A percentile compares a stretch with the other conserved stretches of the same genome.
phyloP scores from a whole-genome alignment of 495 filamentous ascomycete species.

The Neurospora discreta region DNA sequence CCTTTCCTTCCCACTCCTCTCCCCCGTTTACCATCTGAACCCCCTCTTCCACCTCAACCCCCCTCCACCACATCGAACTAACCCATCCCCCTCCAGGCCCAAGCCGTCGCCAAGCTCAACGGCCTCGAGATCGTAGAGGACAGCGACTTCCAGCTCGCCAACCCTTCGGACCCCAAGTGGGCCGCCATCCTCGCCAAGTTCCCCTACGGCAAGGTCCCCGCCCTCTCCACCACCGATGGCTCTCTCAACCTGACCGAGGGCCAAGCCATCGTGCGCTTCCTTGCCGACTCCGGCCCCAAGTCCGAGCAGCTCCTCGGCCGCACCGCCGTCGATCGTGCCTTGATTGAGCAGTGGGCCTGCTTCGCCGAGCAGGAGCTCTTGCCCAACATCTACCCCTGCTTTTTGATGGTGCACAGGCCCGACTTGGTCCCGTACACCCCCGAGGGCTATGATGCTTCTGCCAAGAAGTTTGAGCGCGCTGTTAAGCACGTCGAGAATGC shows the following conservation, averaged over 20 bases:
- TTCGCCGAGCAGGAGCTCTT: conserved; percentile 38
- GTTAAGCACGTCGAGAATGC: conserved; percentile 32
- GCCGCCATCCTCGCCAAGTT: conserved; percentile 49
- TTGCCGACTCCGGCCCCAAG: conserved; percentile 42
- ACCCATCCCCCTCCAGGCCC: conserved; percentile 22
- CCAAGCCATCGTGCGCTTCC: conserved; percentile 44
- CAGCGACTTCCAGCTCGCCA: conserved; percentile 33
- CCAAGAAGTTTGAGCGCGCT: conserved; percentile 21
- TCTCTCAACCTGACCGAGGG: conserved; percentile 36
- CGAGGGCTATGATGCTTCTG: conserved; percentile 18
- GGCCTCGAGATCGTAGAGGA: conserved; percentile 31
- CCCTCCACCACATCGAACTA: background rate
- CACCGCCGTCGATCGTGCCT: conserved; percentile 34
- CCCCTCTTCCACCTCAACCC: no score
- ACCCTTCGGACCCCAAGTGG: conserved; percentile 18
- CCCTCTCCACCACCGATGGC: conserved; percentile 44
- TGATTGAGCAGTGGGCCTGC: conserved; percentile 39
- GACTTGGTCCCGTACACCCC: conserved; percentile 27
- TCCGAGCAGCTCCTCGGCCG: conserved; percentile 39
- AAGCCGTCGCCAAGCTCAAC: conserved; percentile 43
- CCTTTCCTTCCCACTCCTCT: no score
- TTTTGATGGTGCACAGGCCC: conserved; percentile 13
- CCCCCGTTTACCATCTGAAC: no score
- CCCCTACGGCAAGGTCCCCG: conserved; percentile 49
- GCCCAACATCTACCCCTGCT: conserved; percentile 17